Percentiles rank a stretch among this genome's conserved stretches.
Conservation (phyloP, 345 rosid species). For the Anacardium occidentale region DNA sequence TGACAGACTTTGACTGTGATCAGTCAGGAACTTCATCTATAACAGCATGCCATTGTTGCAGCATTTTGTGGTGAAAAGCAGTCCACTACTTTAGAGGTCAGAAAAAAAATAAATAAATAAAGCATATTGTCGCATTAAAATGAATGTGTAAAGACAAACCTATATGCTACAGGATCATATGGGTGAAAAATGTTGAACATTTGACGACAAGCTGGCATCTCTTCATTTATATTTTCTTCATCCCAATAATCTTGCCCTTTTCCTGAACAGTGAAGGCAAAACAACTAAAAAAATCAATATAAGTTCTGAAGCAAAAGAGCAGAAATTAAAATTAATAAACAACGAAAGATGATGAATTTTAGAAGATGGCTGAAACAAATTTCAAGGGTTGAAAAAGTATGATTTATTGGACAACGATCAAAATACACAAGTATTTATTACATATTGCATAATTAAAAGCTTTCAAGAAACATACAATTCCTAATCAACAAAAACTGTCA, state of each 20-base stretch:
- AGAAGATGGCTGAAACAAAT: background rate
- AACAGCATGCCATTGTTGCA: background rate
- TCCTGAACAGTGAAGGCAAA: slow-evolving; percentile 41
- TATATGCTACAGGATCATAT: slow-evolving; percentile 96
- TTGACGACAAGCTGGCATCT: slow-evolving; percentile 92
- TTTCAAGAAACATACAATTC: background rate
- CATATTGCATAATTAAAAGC: background rate
- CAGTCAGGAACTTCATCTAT: background rate
- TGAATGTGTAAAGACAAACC: slow-evolving; percentile 43
- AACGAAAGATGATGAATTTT: too few relatives aligned
- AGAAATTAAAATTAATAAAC: background rate
- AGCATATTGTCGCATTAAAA: background rate
- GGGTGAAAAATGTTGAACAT: slow-evolving; percentile 99
- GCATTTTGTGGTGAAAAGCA: background rate
- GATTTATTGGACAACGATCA: background rate
- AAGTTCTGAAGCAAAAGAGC: slow-evolving; percentile 1
- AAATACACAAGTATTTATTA: background rate
- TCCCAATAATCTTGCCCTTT: slow-evolving; percentile 87
- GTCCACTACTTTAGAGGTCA: background rate
- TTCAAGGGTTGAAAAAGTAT: background rate
- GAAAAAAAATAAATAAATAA: background rate
- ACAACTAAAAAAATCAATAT: background rate
- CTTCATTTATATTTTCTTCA: slow-evolving; percentile 75
- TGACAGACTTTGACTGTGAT: background rate
- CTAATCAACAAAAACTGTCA: slow-evolving; percentile 1